Conservation (phyloP, 306 rosid genomes). For the Cucumis hystrix region DNA sequence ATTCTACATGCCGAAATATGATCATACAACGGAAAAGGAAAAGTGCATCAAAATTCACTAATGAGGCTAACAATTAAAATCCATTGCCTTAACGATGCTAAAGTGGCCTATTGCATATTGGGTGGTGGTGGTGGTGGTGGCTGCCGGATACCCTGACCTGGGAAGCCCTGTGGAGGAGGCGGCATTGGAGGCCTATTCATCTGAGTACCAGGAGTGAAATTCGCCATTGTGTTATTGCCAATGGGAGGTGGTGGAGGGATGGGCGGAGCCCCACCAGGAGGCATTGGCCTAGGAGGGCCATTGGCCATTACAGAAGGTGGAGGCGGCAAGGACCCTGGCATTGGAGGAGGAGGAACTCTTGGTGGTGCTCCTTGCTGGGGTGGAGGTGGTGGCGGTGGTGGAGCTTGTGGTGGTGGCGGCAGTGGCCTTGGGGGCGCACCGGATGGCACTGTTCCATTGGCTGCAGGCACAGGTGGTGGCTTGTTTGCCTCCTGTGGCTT, state of each 20-base stretch:
- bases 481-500: constrained; percentile 82
- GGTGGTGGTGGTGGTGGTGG: constrained; percentile 66
- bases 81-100: not conserved
- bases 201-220: constrained; percentile 46
- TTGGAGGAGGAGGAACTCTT: constrained; percentile 65
- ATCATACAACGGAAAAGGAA: not conserved
- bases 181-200: constrained; percentile 68
- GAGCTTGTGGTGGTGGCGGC: constrained; percentile 68
- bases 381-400: constrained; percentile 65
- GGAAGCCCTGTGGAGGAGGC: constrained; percentile 70
- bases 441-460: constrained; percentile 65
- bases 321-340: constrained; percentile 61
- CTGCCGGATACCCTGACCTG: constrained; percentile 26
- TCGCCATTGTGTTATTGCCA: constrained; percentile 31
- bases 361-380: constrained; percentile 62
- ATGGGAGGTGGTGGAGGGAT: constrained; percentile 71
- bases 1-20: not conserved
- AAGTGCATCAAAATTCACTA: not conserved
- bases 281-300: constrained; percentile 80
- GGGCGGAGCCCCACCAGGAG: constrained; percentile 65
- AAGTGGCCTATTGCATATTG: constrained; percentile 34
- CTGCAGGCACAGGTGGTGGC: constrained; percentile 53
- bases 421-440: constrained; percentile 76
- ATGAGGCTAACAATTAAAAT: not conserved
- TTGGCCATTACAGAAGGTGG: constrained; percentile 75